phyloP scores from a whole-genome alignment of 345 rosid species.

The Crucihimalaya himalaica region DNA sequence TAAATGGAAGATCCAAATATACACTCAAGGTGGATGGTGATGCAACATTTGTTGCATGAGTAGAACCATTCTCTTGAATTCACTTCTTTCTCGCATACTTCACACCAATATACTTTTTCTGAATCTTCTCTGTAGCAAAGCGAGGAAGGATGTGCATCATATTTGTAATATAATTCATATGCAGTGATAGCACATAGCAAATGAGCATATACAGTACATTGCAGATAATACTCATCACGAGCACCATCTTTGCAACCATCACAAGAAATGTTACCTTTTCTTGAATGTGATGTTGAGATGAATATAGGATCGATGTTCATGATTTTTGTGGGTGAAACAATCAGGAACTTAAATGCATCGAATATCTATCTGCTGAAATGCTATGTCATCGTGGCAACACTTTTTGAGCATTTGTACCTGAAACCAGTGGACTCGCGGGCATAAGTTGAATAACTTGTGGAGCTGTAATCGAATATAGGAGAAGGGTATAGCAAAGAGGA shows the following conservation, averaged over 20 bases:
- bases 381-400: not conserved
- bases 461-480: not conserved
- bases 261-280: not conserved
- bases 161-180: not conserved
- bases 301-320: constrained; percentile 23
- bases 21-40: not conserved
- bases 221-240: not conserved
- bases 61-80: constrained; percentile 6
- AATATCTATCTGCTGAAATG: not conserved
- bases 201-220: not conserved
- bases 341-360: constrained; percentile 10
- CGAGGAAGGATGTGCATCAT: not conserved
- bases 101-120: not conserved
- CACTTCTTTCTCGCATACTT: not conserved
- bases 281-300: not conserved
- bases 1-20: not conserved
- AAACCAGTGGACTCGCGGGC: not conserved
- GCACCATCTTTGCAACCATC: not conserved
- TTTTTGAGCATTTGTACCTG: not conserved
- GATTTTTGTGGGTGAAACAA: not conserved
- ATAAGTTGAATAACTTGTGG: not conserved
- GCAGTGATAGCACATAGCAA: not conserved
- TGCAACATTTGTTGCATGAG: not conserved
- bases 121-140: not conserved
- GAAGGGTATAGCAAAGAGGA: not conserved